Base-by-base conservation (phyloP, 2,329 filamentous ascomycete genomes). In the Aspergillus sp. region DNA sequence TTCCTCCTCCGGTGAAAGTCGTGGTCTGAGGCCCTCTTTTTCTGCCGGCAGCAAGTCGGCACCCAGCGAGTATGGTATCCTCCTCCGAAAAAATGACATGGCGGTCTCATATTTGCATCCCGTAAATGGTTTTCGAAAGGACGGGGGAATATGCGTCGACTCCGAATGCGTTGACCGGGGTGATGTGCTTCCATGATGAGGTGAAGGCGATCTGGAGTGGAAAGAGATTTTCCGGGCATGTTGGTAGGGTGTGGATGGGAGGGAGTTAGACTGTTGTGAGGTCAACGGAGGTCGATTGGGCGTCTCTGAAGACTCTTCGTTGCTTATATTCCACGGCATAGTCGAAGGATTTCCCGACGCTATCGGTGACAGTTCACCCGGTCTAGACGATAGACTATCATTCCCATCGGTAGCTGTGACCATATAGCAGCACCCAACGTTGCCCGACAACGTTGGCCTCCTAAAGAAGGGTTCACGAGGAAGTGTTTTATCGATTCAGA, bases 51-150 rank as follows among this genome's bases (percentile, higher is more conserved):
- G 77, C 62, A 85, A 82, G 62, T 96, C 89, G 60, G 86, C 86
- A n/a, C 93, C 93, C 56, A 95, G 83, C 64, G 87, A 92, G 78
- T 99, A 99, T 18, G 91, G 91, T 82, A 99, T 96, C 67, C 95
- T 85, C 72, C 95, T 84, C 66, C 91, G 87, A 50, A 89, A 89
- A 71, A 89, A 87, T 22, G 91, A 87, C 72, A 92, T 85, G 20
- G 89, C 89, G 12, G 91, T 96, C 79, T 99, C 95, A 76, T 90
- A 97, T 70, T 89, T 90, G 79, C 95, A 99, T 67, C 85, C 83
- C 58, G 83, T 80, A 63, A 86, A 85, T 18, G 87, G 80, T 59
- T 86, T 85, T 59, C 86, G 84, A 59, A 90, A 76, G 7, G 89
- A 87, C 2, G 89, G 85, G 59, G 91, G 79, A 32, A 85, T 82